These are phyloP conservation scores for Ascoidea asiatica DNA, from an alignment of 805 yeast species.

Conservation along the genomic window DNA sequence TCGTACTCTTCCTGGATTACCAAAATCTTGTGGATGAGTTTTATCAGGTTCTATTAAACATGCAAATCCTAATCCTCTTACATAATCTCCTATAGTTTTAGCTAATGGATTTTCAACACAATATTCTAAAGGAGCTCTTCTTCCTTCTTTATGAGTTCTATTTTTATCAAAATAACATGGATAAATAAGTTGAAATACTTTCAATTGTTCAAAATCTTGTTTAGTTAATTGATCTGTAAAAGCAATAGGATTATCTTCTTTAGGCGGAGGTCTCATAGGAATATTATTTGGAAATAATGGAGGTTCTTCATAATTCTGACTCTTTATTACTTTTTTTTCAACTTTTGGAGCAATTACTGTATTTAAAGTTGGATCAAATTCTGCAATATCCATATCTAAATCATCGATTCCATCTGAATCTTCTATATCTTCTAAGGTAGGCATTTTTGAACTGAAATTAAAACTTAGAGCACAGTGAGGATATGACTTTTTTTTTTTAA, in stretches of 20 bases:
- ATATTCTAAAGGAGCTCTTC: conserved; percentile 54
- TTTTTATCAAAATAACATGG: conserved; percentile 86
- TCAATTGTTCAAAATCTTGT: conserved; percentile 51
- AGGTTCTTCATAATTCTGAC: conserved; percentile 36
- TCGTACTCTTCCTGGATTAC: conserved; percentile 94
- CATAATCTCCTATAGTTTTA: conserved; percentile 49
- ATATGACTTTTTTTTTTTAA: too few relatives aligned
- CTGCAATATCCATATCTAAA: conserved; percentile 87
- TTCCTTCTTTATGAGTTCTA: conserved; percentile 67
- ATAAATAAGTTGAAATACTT: conserved; percentile 61
- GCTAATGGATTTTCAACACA: conserved; percentile 88
- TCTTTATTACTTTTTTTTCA: conserved; percentile 44
- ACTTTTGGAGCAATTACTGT: conserved; percentile 66
- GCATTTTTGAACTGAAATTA: too few relatives aligned
- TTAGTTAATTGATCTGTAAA: conserved; percentile 22
- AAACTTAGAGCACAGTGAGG: too few relatives aligned
- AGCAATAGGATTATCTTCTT: conserved; percentile 4
- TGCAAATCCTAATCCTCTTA: conserved; percentile 24
- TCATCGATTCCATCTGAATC: conserved; percentile 82
- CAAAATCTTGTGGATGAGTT: conserved; percentile 92
- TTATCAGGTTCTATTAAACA: conserved; percentile 66
- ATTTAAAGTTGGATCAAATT: conserved; percentile 59
- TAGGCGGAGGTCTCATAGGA: conserved; percentile 7
- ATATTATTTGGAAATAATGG: conserved; percentile 17
- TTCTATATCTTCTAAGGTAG: conserved; percentile 56